These are phyloP conservation scores for Coniferiporia weirii DNA, from an alignment of 1,284 basidiomycete species.

Conservation along the genomic window DNA sequence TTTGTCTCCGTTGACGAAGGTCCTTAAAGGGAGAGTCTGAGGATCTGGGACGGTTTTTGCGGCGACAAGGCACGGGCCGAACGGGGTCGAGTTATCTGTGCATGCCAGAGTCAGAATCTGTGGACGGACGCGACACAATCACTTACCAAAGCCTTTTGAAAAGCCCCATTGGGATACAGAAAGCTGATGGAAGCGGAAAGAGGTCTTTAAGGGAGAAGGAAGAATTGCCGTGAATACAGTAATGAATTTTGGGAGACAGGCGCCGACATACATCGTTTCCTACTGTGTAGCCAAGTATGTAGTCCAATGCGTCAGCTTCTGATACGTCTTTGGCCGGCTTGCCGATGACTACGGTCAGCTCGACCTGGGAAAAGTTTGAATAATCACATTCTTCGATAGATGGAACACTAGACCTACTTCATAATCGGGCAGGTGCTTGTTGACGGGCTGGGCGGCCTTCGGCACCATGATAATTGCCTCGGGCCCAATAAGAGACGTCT, in stretches of 20 bases:
- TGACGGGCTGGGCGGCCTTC: constrained; percentile 59
- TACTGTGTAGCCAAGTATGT: constrained; percentile 76
- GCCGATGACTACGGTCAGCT: constrained; percentile 82
- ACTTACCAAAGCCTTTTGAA: constrained; percentile 75
- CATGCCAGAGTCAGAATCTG: background rate
- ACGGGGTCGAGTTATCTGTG: constrained; percentile 67
- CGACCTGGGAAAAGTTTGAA: constrained; percentile 37
- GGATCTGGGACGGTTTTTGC: constrained; percentile 63
- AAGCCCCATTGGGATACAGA: constrained; percentile 78
- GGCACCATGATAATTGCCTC: constrained; percentile 65
- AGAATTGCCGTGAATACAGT: background rate
- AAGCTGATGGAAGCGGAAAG: constrained; percentile 75
- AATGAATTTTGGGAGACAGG: background rate
- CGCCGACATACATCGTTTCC: constrained; percentile 65
- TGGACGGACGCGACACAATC: background rate
- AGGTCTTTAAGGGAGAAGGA: constrained; percentile 40
- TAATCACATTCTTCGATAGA: background rate
- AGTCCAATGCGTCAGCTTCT: constrained; percentile 71
- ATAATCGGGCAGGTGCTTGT: constrained; percentile 77
- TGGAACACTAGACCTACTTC: constrained; percentile 35
- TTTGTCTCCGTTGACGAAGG: constrained; percentile 60
- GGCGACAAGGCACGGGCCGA: constrained; percentile 75
- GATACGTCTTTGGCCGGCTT: constrained; percentile 73
- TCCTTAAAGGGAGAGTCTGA: constrained; percentile 60
- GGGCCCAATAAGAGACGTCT: constrained; percentile 67